A percentile compares a stretch with the other conserved stretches of the same genome.
Evolutionary conservation across 805 yeast genomes (phyloP).

Genomic region (Brettanomyces bruxellensis): DNA sequence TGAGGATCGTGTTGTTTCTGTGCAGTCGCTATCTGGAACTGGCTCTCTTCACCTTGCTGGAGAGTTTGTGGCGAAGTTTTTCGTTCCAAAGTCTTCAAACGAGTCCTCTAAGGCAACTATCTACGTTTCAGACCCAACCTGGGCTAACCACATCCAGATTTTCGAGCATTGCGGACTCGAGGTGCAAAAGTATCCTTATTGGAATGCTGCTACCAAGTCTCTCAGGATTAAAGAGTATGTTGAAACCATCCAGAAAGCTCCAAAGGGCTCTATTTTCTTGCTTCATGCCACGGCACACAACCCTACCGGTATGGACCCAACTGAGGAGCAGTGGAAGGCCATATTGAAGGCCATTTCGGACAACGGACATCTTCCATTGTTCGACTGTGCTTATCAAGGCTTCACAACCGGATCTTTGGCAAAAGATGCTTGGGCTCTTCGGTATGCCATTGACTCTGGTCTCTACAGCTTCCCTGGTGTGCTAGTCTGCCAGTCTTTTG

Average conservation of each 20-base stretch:
- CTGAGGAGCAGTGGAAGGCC: constrained; percentile 66
- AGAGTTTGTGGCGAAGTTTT: constrained; percentile 48
- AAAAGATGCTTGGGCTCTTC: constrained; percentile 76
- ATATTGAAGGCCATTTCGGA: constrained; percentile 55
- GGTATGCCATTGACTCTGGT: constrained; percentile 45
- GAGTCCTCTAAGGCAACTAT: constrained; percentile 29
- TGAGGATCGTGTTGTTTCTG: constrained; percentile 46
- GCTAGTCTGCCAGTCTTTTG: constrained; percentile 87
- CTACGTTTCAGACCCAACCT: constrained; percentile 84
- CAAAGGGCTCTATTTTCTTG: constrained; percentile 67
- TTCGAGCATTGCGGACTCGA: constrained; percentile 62
- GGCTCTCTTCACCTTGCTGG: constrained; percentile 90
- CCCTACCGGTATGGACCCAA: constrained; percentile 96
- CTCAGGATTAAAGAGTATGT: constrained; percentile 67
- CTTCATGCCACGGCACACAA: constrained; percentile 97
- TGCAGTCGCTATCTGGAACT: constrained; percentile 79
- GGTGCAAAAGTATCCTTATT: constrained; percentile 73
- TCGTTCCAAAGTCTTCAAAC: constrained; percentile 23
- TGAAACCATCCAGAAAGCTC: constrained; percentile 53
- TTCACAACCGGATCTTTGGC: constrained; percentile 85
- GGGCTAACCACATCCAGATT: constrained; percentile 93
- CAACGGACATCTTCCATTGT: constrained; percentile 66
- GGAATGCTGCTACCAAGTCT: constrained; percentile 63
- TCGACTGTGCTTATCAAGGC: constrained; percentile 96
- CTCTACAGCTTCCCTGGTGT: constrained; percentile 43